Evolutionary conservation across 345 rosid genomes (phyloP), one percentile per base, ranked within the genome.

Genomic region (Populus euphratica): DNA sequence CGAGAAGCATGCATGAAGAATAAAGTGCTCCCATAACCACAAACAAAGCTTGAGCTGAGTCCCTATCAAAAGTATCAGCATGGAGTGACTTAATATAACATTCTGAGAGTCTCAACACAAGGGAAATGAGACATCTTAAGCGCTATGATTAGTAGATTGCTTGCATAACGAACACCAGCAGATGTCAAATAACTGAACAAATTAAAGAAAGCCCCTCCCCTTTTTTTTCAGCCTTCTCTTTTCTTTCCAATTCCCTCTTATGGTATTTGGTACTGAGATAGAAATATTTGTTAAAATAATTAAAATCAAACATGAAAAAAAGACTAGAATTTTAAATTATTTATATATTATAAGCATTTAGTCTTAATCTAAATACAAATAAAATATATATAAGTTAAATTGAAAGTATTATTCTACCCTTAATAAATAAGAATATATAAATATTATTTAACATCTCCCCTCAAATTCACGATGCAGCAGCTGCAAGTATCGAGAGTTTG

Each of bases 1-100:
- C 97, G 39, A 94, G 94, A 84, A 94, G 93, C 77, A 93, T 71
- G 81, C 97, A 90, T 39, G 97, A 79, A 11, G 97, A 54, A 83
- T 89, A 94, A 7, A 94, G 92, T n/a, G 95, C 97, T 83, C 95
- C 97, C 98, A 91, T 90, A 20, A 95, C 81, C 73, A 88, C 81
- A 29, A 87, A 65, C 66, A 95, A 68, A 80, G 84, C 90, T 83
- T 90, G 87, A 67, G 91, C 74, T 18, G 98, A 78, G 65, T 76
- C 75, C 86, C 96, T 89, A 66, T 8, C 73, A 11, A 68, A 68
- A 33, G 62, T 31, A 17, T 59, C 8, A 0, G 20, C 1, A 69
- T 47, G 6, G 14, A 69, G 6, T 27, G 8, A 27, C 50, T 76
- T 20, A 33, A 70, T 8, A 68, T 8, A 68, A 9, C 63, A 68